Evolutionary conservation across 768 basidiomycete species (phyloP), one percentile per base, ranked within the genome.

Genomic region (Dacryopinax spathularia): DNA sequence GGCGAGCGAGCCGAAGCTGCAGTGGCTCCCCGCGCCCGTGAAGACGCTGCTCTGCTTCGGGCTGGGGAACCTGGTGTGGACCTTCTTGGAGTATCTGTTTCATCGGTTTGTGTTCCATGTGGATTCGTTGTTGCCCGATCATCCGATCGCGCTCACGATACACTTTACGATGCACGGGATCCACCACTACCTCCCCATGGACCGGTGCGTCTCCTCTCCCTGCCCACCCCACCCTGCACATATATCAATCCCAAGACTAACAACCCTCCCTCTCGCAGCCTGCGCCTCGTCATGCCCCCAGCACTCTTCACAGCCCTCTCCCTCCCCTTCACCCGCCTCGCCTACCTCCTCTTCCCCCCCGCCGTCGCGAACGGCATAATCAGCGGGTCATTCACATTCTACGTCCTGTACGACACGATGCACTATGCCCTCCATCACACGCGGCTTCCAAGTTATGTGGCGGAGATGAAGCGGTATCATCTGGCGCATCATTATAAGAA

Each of bases 71-170:
- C 33, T 96, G 60, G 79, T 95, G 63, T 99, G 95, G 95, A 98
- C 96, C 0, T 72, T 96, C 64, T 75, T 96, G 73, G 96, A 98
- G 75, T 99, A 98, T 72, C 77, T 79, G 13, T 76, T 99, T 70
- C 96, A 99, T 75, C 87, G 96, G 39, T 97, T 97, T 83, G 76
- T 99, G 60, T 99, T 99, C 84, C 96, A 99, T 74, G 77, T 99
- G 69, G 96, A 99, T 71, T 79, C 84, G 9, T 74, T 80, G 70
- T 81, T 99, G 22, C 96, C 96, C 1, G 96, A 99, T 74, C 79
- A 77, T 64, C 86, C 87, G 4, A 75, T 77, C 61, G 89, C 87
- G 75, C 79, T 98, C 70, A 84, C 84, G 41, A 72, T 97, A 27
- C 96, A 99, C 72, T 99, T 99, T 76, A 72, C 90, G 70, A 78